Evolutionary conservation across 768 basidiomycete species (phyloP).

Genomic region (Fistulinella prunicolor): DNA sequence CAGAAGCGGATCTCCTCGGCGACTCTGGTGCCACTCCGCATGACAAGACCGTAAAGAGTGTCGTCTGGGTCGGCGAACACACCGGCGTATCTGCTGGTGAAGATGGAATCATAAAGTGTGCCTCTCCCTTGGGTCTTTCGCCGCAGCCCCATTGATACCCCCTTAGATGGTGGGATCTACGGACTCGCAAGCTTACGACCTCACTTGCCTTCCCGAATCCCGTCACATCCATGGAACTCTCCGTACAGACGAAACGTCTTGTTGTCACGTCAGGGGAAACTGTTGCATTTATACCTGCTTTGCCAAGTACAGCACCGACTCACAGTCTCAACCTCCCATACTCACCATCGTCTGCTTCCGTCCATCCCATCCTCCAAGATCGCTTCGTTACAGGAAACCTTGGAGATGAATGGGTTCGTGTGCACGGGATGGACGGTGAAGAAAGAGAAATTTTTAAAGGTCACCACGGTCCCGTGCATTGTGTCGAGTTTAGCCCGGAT

Average conservation of each 20-base stretch:
- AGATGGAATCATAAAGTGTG: conserved; percentile 85
- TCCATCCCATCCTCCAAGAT: conserved; percentile 86
- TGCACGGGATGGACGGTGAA: conserved; percentile 87
- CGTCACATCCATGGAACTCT: conserved; percentile 94
- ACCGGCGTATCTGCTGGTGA: conserved; percentile 89
- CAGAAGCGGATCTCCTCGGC: conserved; percentile 77
- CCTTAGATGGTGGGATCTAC: conserved; percentile 93
- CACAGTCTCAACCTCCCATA: conserved; percentile 82
- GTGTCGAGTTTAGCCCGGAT: conserved; percentile 91
- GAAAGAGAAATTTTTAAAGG: conserved; percentile 92
- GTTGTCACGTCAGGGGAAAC: conserved; percentile 91
- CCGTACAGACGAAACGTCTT: conserved; percentile 72
- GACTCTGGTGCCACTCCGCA: conserved; percentile 64
- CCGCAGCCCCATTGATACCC: conserved; percentile 14
- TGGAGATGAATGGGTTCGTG: conserved; percentile 94
- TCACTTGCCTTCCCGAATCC: conserved; percentile 70
- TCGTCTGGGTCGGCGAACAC: conserved; percentile 89
- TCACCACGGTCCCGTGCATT: conserved; percentile 96
- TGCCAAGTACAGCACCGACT: conserved; percentile 58
- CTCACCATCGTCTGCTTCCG: conserved; percentile 88
- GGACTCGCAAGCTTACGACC: conserved; percentile 70
- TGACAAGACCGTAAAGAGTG: conserved; percentile 88
- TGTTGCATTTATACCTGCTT: conserved; percentile 85
- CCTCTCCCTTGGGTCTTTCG: neutral
- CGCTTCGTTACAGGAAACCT: conserved; percentile 90